These are phyloP conservation scores for Polyporus arcularius DNA, from an alignment of 768 basidiomycete genomes.

Conservation along the genomic window DNA sequence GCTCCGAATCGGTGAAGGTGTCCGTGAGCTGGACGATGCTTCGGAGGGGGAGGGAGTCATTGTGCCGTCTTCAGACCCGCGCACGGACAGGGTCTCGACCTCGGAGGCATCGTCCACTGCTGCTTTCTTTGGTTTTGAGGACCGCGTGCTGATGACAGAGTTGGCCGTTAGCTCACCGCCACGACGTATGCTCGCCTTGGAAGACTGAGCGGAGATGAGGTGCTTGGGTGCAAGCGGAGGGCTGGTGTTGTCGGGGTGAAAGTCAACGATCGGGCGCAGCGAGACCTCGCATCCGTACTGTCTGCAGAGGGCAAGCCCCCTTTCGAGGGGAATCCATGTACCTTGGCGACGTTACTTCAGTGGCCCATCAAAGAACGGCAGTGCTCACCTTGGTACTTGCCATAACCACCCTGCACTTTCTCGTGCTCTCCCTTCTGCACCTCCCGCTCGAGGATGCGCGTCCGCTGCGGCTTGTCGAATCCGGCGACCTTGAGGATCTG, in stretches of 20 bases:
- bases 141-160: constrained; percentile 53
- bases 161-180: constrained; percentile 22
- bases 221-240: constrained; percentile 97
- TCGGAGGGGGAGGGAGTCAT: constrained; percentile 90
- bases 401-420: constrained; percentile 99
- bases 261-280: constrained; percentile 93
- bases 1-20: constrained; percentile 84
- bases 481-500: constrained; percentile 99
- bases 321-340: constrained; percentile 97
- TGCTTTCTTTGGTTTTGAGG: constrained; percentile 61
- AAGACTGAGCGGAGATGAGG: constrained; percentile 69
- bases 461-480: constrained; percentile 98
- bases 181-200: constrained; percentile 38
- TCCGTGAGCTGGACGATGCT: constrained; percentile 85
- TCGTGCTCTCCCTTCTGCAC: constrained; percentile 99
- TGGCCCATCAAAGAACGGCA: background rate
- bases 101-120: constrained; percentile 57
- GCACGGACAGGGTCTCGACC: constrained; percentile 62
- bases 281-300: constrained; percentile 91
- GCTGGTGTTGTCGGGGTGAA: constrained; percentile 84
- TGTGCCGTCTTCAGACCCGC: constrained; percentile 83
- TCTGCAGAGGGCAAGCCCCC: constrained; percentile 81
- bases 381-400: constrained; percentile 93
- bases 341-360: constrained; percentile 47
- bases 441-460: constrained; percentile 95